Evolutionary conservation across 2,329 filamentous ascomycete species (phyloP), one percentile per base, ranked within the genome.

Genomic region (Colletotrichum sublineola): DNA sequence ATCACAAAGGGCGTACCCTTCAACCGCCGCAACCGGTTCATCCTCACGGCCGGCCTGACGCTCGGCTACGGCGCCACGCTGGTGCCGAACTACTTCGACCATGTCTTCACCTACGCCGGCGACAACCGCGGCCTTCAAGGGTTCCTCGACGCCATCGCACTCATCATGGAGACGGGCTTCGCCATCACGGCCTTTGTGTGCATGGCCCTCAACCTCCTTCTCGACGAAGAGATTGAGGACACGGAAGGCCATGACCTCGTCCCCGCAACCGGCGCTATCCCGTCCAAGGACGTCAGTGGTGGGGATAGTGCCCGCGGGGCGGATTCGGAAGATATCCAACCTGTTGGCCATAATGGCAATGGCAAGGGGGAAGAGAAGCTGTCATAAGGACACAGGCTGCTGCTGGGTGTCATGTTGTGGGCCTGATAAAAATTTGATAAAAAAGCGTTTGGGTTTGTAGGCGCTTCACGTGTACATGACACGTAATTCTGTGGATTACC

Each of bases 21-120:
- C 79, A 94, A 89, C n/a, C 89, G 94, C 48, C 90, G 94, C 63
- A 95, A 93, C 77, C 88, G 94, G 33, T 96, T 96, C 83, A 93
- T 96, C 77, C 86, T 96, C 14, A 95, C 94, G 0, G 92, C 93
- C 0, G 89, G 91, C 0, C 84, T 96, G 42, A 87, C 93, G 0
- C 83, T 96, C 38, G 94, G 94, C 42, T 93, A 93, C 75, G 90
- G 91, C 68, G 91, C 91, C 12, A 92, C 90, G 0, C 82, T 93
- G 0, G 87, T 92, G 2, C 89, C 90, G 0, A 88, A 82, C 40
- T 95, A 93, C 85, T 94, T 94, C 78, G 80, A 83, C 72, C 86
- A 88, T 73, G 89, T 96, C 65, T 94, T 96, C 79, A 92, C 91
- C 4, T 95, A 95, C 78, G 79, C 80, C 0, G 93, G 93, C 14